Percentiles rank a stretch among this genome's conserved stretches.
Evolutionary conservation across 192 early-diverging fungal genomes (phyloP).

Genomic region (Coemansia sp.): DNA sequence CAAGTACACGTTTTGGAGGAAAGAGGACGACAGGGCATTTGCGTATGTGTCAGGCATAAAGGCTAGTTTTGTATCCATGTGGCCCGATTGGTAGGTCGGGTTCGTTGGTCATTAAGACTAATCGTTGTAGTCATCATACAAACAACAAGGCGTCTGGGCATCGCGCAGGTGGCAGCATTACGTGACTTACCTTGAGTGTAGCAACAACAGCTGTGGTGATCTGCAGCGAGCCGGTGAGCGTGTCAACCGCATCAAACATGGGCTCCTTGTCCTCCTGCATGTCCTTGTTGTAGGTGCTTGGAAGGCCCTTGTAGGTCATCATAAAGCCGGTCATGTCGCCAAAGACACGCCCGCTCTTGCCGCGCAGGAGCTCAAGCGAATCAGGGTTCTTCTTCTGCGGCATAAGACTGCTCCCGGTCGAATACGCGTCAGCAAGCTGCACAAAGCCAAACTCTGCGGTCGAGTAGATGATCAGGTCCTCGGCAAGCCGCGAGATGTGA

Average conservation of each 20-base stretch:
- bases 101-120: constrained; percentile 51
- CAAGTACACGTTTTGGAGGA: no score
- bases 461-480: constrained; percentile 96
- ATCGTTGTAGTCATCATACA: constrained; percentile 42
- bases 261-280: constrained; percentile 99
- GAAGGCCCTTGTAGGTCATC: constrained; percentile 97
- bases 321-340: constrained; percentile 93
- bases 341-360: constrained; percentile 95
- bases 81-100: constrained; percentile 3
- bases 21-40: not conserved
- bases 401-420: constrained; percentile 96
- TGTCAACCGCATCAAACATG: constrained; percentile 94
- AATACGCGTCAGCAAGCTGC: constrained; percentile 92
- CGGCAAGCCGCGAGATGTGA: constrained; percentile 84
- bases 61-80: constrained; percentile 42
- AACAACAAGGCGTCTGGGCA: no score
- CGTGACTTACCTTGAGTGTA: constrained; percentile 67
- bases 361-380: constrained; percentile 89
- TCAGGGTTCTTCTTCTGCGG: constrained; percentile 99
- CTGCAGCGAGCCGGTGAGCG: constrained; percentile 82
- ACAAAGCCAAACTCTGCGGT: constrained; percentile 94
- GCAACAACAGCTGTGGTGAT: constrained; percentile 89
- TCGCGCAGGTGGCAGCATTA: not conserved
- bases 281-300: constrained; percentile 99
- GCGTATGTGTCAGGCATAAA: constrained; percentile 4